phyloP scores from a whole-genome alignment of 2,329 filamentous ascomycete species.

The Verticillium zaregamsianum region DNA sequence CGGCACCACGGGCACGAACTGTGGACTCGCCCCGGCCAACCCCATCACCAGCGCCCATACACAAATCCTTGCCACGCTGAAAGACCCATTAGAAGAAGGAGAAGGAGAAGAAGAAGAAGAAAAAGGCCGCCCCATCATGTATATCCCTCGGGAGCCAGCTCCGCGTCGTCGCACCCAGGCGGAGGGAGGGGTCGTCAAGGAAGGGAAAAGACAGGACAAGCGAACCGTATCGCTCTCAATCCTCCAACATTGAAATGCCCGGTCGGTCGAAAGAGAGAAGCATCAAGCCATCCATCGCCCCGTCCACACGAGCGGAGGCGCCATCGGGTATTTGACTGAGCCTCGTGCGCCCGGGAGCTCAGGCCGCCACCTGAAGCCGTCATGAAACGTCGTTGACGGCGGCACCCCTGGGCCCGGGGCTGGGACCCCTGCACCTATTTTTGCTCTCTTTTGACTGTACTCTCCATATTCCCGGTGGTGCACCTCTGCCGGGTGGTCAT shows the following conservation, averaged over 20 bases:
- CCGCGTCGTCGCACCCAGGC: background rate
- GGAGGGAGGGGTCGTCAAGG: background rate
- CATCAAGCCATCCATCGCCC: background rate
- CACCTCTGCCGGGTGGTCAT: background rate
- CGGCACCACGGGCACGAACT: background rate
- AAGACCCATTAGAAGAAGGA: background rate
- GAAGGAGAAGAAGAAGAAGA: background rate
- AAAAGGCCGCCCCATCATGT: background rate
- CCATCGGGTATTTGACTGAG: background rate
- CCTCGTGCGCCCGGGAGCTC: background rate
- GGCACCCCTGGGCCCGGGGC: background rate
- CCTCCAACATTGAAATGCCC: background rate
- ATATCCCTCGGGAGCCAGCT: background rate
- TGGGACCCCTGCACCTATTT: background rate
- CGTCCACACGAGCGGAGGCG: background rate
- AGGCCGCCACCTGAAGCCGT: slow-evolving; percentile 13
- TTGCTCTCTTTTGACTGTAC: no score
- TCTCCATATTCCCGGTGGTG: no score
- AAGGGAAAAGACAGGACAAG: background rate
- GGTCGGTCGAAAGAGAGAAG: background rate
- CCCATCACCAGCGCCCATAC: background rate
- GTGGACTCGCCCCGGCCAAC: background rate
- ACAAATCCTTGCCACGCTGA: background rate
- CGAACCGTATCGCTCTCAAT: background rate
- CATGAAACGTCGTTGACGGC: slow-evolving; percentile 10